Evolutionary conservation across 225 moss, liverwort and hornwort species (phyloP).

Genomic region (Bryoerythrophyllum caledonicum): DNA sequence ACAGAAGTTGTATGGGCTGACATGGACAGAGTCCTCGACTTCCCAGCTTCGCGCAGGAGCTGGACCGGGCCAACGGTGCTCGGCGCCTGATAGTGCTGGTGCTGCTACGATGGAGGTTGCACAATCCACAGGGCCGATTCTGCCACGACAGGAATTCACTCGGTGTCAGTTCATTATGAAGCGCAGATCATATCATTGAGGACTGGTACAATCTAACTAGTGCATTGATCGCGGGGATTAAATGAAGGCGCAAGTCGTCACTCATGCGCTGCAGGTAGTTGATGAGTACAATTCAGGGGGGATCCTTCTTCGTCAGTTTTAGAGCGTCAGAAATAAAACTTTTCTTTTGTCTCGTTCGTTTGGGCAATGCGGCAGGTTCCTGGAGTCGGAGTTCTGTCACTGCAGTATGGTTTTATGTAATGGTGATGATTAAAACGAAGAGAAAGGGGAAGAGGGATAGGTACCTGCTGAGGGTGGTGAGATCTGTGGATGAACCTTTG

Average conservation of each 20-base stretch:
- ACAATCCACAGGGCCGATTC: conserved; percentile 40
- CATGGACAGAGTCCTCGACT: conserved; percentile 50
- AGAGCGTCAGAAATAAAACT: conserved; percentile 9
- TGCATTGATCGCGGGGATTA: conserved; percentile 27
- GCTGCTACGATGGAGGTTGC: conserved; percentile 10
- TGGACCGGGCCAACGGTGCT: conserved; percentile 18
- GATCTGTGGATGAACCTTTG: conserved; percentile 40
- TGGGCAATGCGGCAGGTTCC: conserved; percentile 13
- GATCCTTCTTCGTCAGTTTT: conserved; percentile 22
- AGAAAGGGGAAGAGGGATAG: background rate
- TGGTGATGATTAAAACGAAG: background rate
- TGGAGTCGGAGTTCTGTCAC: background rate
- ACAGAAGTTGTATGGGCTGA: conserved; percentile 14
- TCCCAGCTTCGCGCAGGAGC: conserved; percentile 30
- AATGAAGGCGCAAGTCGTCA: conserved; percentile 19
- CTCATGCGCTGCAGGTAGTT: background rate
- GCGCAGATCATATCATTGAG: background rate
- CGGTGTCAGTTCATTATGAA: conserved; percentile 28
- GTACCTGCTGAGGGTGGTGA: conserved; percentile 42
- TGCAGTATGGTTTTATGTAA: no score
- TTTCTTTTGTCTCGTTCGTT: background rate
- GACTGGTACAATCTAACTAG: conserved; percentile 6
- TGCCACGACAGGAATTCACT: conserved; percentile 19
- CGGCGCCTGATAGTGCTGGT: background rate
- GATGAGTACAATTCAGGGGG: background rate